Percentiles rank a stretch among this genome's conserved stretches.
Evolutionary conservation across 106 monocot species (phyloP).

Genomic region (Dendrobium officinale): DNA sequence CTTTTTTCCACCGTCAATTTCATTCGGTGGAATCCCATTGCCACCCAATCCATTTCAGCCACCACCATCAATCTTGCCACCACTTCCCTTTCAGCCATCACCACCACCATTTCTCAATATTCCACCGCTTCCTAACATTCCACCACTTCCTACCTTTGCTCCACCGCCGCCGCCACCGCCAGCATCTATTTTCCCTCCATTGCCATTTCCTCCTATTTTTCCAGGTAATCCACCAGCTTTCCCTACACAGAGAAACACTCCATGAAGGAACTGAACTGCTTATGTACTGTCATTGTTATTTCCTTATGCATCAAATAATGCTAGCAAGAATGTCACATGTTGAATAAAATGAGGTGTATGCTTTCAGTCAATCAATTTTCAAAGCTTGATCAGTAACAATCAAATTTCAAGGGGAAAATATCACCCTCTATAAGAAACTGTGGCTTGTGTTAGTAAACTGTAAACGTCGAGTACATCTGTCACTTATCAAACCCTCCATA

Average conservation of each 20-base stretch:
- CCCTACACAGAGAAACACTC: not conserved
- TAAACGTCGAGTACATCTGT: too few species aligned
- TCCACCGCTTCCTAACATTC: constrained; percentile 1
- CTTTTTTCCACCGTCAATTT: constrained; percentile 7
- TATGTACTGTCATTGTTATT: not conserved
- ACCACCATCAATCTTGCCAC: constrained; percentile 4
- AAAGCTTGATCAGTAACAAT: too few species aligned
- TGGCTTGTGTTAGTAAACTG: too few species aligned
- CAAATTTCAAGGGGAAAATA: too few species aligned
- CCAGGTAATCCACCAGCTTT: not conserved
- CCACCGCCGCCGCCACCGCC: not conserved
- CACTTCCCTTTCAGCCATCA: constrained; percentile 18
- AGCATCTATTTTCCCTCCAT: not conserved
- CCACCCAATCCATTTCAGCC: constrained; percentile 1
- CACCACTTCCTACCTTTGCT: not conserved
- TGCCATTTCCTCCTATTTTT: not conserved
- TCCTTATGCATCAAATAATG: not conserved
- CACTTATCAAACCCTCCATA: too few species aligned
- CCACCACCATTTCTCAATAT: constrained; percentile 7
- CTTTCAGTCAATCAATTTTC: not conserved
- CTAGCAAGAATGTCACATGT: not conserved
- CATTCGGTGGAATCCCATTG: constrained; percentile 3
- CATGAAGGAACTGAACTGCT: not conserved
- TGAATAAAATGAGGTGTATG: not conserved
- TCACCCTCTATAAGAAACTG: too few species aligned